phyloP scores from a whole-genome alignment of 179 eudicot genomes.

The Sideroxylon spinosum region DNA sequence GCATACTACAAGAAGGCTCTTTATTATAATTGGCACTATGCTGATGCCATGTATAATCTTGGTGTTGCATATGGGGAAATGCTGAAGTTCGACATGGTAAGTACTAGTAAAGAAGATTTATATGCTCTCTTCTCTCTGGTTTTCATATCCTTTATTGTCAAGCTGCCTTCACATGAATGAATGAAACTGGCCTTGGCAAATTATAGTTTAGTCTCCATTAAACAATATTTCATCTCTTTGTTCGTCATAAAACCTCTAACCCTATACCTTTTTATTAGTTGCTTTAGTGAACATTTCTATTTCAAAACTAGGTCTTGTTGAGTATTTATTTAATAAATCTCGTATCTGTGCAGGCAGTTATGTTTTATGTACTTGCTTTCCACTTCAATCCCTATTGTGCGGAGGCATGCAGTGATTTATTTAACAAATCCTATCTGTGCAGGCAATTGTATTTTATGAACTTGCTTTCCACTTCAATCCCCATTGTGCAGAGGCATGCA shows the following conservation, averaged over 20 bases:
- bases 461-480: slow-evolving; percentile 99
- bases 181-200: background rate
- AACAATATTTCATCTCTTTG: background rate
- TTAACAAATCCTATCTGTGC: no score
- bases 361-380: slow-evolving; percentile 98
- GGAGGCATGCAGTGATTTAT: slow-evolving; percentile 93
- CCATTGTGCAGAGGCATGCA: slow-evolving; percentile 99
- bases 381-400: slow-evolving; percentile 99
- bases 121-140: background rate
- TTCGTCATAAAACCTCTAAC: background rate
- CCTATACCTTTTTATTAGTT: background rate
- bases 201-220: background rate
- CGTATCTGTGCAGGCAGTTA: slow-evolving; percentile 70
- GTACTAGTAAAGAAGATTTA: slow-evolving; percentile 7
- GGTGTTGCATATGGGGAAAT: slow-evolving; percentile 99
- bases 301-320: background rate
- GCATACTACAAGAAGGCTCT: slow-evolving; percentile 89
- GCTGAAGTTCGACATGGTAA: slow-evolving; percentile 97
- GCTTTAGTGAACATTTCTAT: background rate
- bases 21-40: slow-evolving; percentile 98
- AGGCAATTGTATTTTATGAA: slow-evolving; percentile 98
- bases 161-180: slow-evolving; percentile 3
- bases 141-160: background rate
- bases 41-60: slow-evolving; percentile 99
- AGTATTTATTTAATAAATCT: background rate